phyloP scores from a whole-genome alignment of 1,284 basidiomycete genomes.

The Ceratobasidium sp. region DNA sequence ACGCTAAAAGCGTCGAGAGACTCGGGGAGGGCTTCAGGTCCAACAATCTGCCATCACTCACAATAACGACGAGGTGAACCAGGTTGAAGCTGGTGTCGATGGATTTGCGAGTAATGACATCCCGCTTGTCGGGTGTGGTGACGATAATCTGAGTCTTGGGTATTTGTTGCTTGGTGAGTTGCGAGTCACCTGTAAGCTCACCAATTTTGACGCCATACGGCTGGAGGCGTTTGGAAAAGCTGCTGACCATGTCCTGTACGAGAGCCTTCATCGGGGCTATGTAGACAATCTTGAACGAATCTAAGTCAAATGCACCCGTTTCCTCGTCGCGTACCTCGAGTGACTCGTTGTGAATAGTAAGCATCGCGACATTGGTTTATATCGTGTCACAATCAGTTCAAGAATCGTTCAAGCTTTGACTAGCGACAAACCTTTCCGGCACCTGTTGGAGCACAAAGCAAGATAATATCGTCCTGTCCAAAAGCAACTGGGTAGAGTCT shows the following conservation, averaged over 20 bases:
- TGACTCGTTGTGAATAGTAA: slow-evolving; percentile 92
- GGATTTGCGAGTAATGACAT: slow-evolving; percentile 98
- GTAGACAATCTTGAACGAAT: slow-evolving; percentile 97
- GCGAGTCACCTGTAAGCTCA: slow-evolving; percentile 96
- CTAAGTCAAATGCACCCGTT: slow-evolving; percentile 89
- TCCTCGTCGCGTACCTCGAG: slow-evolving; percentile 86
- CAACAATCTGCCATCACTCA: too few relatives aligned
- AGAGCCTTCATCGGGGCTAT: slow-evolving; percentile 99
- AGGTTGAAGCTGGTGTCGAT: slow-evolving; percentile 98
- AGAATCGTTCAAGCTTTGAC: slow-evolving; percentile 71
- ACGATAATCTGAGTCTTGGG: slow-evolving; percentile 98
- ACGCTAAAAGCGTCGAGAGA: too few relatives aligned
- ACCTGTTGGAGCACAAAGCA: slow-evolving; percentile 98
- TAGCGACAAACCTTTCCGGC: slow-evolving; percentile 89
- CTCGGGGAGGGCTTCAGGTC: too few relatives aligned
- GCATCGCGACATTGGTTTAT: slow-evolving; percentile 98
- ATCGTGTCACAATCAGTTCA: slow-evolving; percentile 63
- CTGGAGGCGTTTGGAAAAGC: slow-evolving; percentile 87
- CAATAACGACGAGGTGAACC: slow-evolving; percentile 96
- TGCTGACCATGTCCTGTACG: slow-evolving; percentile 97
- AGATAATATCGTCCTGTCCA: slow-evolving; percentile 90
- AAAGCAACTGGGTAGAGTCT: slow-evolving; percentile 95
- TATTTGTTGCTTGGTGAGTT: slow-evolving; percentile 99
- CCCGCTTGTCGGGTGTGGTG: slow-evolving; percentile 99
- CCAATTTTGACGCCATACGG: slow-evolving; percentile 90